Evolutionary conservation across 2,329 filamentous ascomycete species (phyloP).

Genomic region (Raffaelea deltoideospora): DNA sequence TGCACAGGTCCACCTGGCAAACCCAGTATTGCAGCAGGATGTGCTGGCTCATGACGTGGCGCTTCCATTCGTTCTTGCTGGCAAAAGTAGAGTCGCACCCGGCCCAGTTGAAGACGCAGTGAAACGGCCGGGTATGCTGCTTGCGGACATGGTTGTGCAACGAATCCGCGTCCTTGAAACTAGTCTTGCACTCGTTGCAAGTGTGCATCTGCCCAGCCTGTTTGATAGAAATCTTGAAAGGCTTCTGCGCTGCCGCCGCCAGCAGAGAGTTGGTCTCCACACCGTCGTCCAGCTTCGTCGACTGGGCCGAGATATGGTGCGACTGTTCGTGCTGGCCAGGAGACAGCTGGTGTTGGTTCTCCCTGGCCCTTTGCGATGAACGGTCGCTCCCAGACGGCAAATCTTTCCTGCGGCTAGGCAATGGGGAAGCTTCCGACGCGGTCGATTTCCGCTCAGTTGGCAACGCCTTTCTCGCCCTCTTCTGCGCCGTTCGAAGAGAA

Average conservation of each 20-base stretch:
- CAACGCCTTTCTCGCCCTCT: conserved; percentile 7
- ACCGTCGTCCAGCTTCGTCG: too few species aligned
- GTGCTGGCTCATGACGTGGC: conserved; percentile 72
- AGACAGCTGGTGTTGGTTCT: not conserved
- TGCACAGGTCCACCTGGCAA: conserved; percentile 52
- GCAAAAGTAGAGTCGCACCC: conserved; percentile 61
- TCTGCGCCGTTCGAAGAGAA: conserved; percentile 1
- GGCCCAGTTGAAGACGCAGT: conserved; percentile 66
- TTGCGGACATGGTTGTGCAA: conserved; percentile 35
- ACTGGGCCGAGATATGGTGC: too few species aligned
- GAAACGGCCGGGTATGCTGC: conserved; percentile 46
- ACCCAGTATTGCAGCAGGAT: conserved; percentile 62
- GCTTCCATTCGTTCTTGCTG: conserved; percentile 92
- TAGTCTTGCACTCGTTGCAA: conserved; percentile 21
- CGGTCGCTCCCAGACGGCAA: not conserved
- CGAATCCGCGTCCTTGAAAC: conserved; percentile 29
- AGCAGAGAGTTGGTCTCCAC: conserved; percentile 4
- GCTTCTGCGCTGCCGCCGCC: conserved; percentile 7
- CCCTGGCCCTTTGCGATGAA: not conserved
- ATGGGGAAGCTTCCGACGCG: conserved; percentile 2
- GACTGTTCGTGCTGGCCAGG: too few species aligned
- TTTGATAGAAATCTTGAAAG: conserved; percentile 11
- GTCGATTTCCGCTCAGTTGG: conserved; percentile 9
- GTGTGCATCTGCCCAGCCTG: conserved; percentile 6
- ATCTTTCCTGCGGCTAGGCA: conserved; percentile 1